Evolutionary conservation across 2,329 filamentous ascomycete species (phyloP).

Genomic region (Fusarium tuaranense): DNA sequence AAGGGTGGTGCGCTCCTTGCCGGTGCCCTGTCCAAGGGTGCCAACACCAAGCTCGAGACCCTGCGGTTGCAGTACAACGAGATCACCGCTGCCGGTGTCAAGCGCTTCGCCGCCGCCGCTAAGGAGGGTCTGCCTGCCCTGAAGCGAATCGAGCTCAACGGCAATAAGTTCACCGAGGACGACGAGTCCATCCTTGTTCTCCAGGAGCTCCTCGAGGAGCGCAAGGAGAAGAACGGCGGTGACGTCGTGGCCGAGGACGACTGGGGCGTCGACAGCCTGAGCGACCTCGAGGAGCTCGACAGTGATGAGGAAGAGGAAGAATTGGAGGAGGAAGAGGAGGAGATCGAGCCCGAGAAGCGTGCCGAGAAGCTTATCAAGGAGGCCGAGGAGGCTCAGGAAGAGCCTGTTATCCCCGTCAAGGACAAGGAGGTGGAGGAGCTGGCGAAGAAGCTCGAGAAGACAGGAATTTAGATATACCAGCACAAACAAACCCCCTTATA

Average conservation of each 20-base stretch:
- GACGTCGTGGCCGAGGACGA: slow-evolving; percentile 78
- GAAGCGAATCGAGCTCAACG: slow-evolving; percentile 91
- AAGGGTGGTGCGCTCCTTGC: slow-evolving; percentile 82
- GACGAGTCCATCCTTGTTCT: slow-evolving; percentile 78
- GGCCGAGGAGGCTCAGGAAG: slow-evolving; percentile 77
- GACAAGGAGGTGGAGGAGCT: slow-evolving; percentile 86
- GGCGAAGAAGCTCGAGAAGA: slow-evolving; percentile 80
- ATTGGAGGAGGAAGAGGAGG: slow-evolving; percentile 69
- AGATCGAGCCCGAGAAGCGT: slow-evolving; percentile 69
- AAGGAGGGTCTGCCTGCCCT: slow-evolving; percentile 78
- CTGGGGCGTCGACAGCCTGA: slow-evolving; percentile 88
- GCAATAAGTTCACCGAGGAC: slow-evolving; percentile 93
- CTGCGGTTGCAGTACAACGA: slow-evolving; percentile 95
- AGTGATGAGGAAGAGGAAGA: slow-evolving; percentile 77
- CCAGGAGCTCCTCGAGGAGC: slow-evolving; percentile 77
- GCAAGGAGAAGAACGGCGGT: slow-evolving; percentile 80
- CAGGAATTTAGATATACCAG: slow-evolving; percentile 59
- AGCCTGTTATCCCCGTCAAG: slow-evolving; percentile 77
- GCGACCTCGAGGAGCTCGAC: slow-evolving; percentile 84
- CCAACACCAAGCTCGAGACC: slow-evolving; percentile 83
- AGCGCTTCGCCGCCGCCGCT: slow-evolving; percentile 76
- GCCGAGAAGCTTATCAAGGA: slow-evolving; percentile 77
- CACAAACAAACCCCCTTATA: slow-evolving; percentile 28
- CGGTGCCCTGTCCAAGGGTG: slow-evolving; percentile 77
- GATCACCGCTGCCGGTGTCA: slow-evolving; percentile 81